Evolutionary conservation across 192 early-diverging fungal genomes (phyloP).

Genomic region (Backusella psychrophila): DNA sequence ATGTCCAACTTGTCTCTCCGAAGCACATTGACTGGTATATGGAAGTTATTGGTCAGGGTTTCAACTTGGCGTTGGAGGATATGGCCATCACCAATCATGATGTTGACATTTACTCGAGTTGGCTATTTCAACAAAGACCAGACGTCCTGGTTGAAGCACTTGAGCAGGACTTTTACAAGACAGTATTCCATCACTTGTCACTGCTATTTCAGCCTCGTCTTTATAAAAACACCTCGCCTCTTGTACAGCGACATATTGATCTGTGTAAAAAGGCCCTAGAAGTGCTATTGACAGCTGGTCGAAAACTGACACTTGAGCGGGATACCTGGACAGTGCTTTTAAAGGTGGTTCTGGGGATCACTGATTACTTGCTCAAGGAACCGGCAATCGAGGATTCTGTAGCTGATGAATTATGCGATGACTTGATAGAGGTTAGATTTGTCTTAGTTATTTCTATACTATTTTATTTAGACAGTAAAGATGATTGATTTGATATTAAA

Average conservation of each 20-base stretch:
- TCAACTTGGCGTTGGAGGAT: conserved; percentile 74
- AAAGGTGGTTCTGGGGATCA: conserved; percentile 75
- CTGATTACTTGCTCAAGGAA: conserved; percentile 67
- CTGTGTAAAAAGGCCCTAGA: conserved; percentile 69
- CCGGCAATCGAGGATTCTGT: conserved; percentile 48
- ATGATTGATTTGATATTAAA: background rate
- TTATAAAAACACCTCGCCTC: conserved; percentile 14
- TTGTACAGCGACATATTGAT: conserved; percentile 63
- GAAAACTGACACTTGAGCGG: conserved; percentile 59
- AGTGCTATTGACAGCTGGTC: conserved; percentile 58
- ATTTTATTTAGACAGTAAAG: conserved; percentile 44
- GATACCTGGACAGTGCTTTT: conserved; percentile 82
- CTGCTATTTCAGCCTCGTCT: conserved; percentile 61
- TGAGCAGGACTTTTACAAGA: conserved; percentile 71
- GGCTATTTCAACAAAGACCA: conserved; percentile 69
- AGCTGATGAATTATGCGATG: conserved; percentile 75
- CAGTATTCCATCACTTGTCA: conserved; percentile 74
- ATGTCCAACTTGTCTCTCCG: conserved; percentile 61
- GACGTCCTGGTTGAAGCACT: conserved; percentile 45
- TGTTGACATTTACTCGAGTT: conserved; percentile 65
- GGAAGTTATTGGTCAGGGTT: conserved; percentile 81
- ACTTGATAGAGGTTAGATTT: conserved; percentile 47
- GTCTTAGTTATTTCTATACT: background rate
- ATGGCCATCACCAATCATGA: conserved; percentile 59
- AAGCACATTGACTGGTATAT: conserved; percentile 80